Conservation (phyloP, 2,329 filamentous ascomycete species). For the Sarocladium brachiariae region DNA sequence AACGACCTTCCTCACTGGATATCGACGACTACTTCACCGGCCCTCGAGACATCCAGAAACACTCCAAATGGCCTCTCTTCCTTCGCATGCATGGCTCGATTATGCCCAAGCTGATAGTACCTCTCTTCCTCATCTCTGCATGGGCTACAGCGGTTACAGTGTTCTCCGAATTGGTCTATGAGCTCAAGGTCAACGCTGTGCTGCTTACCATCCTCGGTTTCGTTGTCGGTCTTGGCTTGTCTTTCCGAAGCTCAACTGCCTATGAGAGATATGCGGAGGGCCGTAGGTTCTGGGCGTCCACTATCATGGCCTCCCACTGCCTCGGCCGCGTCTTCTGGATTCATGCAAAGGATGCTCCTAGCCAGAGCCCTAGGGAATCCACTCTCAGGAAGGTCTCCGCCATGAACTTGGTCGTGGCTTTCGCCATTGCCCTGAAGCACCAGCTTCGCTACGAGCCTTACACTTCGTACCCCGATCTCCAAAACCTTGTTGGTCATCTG, state of each 20-base stretch:
- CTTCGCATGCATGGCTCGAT: slow-evolving; percentile 71
- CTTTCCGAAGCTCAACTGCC: slow-evolving; percentile 69
- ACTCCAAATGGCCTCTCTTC: slow-evolving; percentile 72
- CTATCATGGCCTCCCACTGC: slow-evolving; percentile 56
- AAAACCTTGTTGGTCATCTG: slow-evolving; percentile 62
- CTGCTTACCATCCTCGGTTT: slow-evolving; percentile 74
- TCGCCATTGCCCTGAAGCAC: slow-evolving; percentile 73
- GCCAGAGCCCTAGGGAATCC: slow-evolving; percentile 51
- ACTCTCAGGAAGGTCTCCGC: slow-evolving; percentile 65
- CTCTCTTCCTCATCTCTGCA: slow-evolving; percentile 51
- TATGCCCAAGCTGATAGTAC: slow-evolving; percentile 66
- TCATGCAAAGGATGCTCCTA: slow-evolving; percentile 55
- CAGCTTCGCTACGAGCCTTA: slow-evolving; percentile 79
- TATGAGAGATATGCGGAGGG: slow-evolving; percentile 68
- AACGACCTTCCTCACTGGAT: slow-evolving; percentile 33
- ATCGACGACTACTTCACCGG: slow-evolving; percentile 58
- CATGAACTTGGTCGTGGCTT: slow-evolving; percentile 73
- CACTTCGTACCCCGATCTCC: slow-evolving; percentile 67
- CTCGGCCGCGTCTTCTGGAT: slow-evolving; percentile 80
- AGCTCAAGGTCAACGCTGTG: slow-evolving; percentile 27
- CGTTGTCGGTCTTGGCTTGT: slow-evolving; percentile 71
- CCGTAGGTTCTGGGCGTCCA: slow-evolving; percentile 54
- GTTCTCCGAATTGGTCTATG: slow-evolving; percentile 36
- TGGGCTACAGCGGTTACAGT: slow-evolving; percentile 63
- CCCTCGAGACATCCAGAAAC: slow-evolving; percentile 62